Evolutionary conservation across 169 alveolate species (phyloP).

Genomic region (Haemoproteus tartakovskyi): DNA sequence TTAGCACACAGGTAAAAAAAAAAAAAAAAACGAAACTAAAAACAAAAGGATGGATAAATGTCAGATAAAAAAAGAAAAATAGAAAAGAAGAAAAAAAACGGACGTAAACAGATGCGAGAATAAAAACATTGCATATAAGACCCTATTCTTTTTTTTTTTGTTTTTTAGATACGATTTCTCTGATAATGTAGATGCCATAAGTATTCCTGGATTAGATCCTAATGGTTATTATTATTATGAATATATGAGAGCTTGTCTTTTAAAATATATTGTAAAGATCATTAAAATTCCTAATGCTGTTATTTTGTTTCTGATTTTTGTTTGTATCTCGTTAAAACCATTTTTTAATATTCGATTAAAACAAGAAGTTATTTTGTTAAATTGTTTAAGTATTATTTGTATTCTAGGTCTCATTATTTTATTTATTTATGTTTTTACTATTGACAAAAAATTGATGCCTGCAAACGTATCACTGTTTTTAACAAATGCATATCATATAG

Average conservation of each 20-base stretch:
- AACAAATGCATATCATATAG: constrained; percentile 66
- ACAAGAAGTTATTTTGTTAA: constrained; percentile 69
- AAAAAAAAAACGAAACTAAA: constrained; percentile 68
- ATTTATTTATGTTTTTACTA: constrained; percentile 48
- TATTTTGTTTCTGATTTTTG: constrained; percentile 69
- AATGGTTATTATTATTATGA: constrained; percentile 80
- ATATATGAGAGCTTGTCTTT: constrained; percentile 78
- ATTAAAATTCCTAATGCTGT: constrained; percentile 75
- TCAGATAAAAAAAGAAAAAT: too few relatives aligned
- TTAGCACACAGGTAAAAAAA: constrained; percentile 69
- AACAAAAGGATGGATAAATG: constrained; percentile 70
- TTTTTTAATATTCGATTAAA: constrained; percentile 70
- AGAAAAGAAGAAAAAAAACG: constrained; percentile 9
- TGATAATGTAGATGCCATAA: constrained; percentile 75
- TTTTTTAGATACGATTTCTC: constrained; percentile 76
- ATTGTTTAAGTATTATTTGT: constrained; percentile 60
- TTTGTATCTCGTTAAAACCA: constrained; percentile 67
- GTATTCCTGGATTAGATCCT: constrained; percentile 77
- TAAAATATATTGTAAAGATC: constrained; percentile 73
- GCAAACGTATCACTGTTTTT: constrained; percentile 65
- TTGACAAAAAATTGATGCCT: constrained; percentile 69
- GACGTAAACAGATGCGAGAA: too few relatives aligned
- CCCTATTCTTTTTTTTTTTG: neutral
- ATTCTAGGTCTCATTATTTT: constrained; percentile 61
- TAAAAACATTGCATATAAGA: too few relatives aligned